A percentile compares a stretch with the other conserved stretches of the same genome.
Evolutionary conservation across 495 filamentous ascomycete genomes (phyloP).

Genomic region (Extremus antarcticus): DNA sequence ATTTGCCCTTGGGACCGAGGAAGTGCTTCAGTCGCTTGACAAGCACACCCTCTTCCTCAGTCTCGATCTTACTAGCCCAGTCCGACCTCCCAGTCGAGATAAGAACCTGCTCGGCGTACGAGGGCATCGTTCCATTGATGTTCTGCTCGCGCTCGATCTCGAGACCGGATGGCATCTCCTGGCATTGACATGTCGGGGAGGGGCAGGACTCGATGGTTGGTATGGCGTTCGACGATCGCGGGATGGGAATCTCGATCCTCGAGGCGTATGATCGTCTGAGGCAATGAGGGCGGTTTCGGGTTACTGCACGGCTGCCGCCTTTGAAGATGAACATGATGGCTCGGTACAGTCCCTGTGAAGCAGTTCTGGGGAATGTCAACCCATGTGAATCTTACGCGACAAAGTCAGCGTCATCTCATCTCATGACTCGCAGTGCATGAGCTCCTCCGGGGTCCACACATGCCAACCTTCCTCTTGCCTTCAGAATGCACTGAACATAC

Average conservation of each 20-base stretch:
- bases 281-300: background rate
- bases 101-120: constrained; percentile 73
- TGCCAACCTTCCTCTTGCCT: too few species aligned
- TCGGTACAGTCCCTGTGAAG: too few species aligned
- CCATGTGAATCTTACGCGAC: too few species aligned
- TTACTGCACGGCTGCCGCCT: background rate
- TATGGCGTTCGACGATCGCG: constrained; percentile 19
- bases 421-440: background rate
- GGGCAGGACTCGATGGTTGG: constrained; percentile 55
- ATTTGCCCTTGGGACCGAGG: constrained; percentile 53
- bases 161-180: constrained; percentile 54
- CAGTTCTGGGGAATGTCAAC: too few species aligned
- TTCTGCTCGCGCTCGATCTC: constrained; percentile 61
- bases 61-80: constrained; percentile 62
- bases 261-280: constrained; percentile 9
- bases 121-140: constrained; percentile 62
- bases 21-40: constrained; percentile 59
- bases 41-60: constrained; percentile 54
- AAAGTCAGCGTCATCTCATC: background rate
- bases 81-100: constrained; percentile 69
- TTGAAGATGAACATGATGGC: constrained; percentile 13
- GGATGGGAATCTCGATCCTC: constrained; percentile 15
- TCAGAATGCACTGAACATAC: too few species aligned
- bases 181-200: constrained; percentile 59
- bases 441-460: too few species aligned